Conservation (phyloP, 139 green algal species). For the Zygnema circumcarinatum region DNA sequence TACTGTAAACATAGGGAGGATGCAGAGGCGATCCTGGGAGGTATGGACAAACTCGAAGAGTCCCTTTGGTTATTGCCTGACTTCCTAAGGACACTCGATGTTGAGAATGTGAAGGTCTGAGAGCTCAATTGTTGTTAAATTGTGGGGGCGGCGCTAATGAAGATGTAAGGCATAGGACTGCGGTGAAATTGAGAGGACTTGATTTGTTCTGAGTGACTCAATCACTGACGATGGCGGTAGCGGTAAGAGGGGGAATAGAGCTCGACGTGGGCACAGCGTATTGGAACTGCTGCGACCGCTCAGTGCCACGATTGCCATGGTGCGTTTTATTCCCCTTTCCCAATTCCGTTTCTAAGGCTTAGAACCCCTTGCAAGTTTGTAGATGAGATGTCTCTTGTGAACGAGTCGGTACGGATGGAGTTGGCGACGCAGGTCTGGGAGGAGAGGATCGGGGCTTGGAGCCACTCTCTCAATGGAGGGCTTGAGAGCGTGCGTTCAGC, state of each 20-base stretch:
- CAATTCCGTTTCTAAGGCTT: slow-evolving; percentile 25
- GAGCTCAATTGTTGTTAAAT: slow-evolving; percentile 7
- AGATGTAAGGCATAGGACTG: neutral
- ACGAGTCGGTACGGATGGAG: neutral
- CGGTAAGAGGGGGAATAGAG: no score
- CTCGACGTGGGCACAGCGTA: slow-evolving; percentile 56
- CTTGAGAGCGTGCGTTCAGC: slow-evolving; percentile 19
- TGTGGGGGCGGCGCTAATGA: no score
- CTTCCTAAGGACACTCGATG: no score
- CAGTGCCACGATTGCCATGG: slow-evolving; percentile 41
- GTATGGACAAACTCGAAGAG: neutral
- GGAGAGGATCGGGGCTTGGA: slow-evolving; percentile 41
- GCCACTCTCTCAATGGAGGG: slow-evolving; percentile 40
- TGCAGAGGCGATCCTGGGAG: slow-evolving; percentile 34
- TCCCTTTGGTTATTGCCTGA: slow-evolving; percentile 11
- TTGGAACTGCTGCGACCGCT: slow-evolving; percentile 62
- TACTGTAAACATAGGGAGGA: slow-evolving; percentile 24
- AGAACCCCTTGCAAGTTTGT: neutral
- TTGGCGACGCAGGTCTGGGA: slow-evolving; percentile 28
- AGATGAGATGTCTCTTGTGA: neutral
- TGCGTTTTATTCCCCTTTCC: neutral
- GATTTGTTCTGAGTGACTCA: no score
- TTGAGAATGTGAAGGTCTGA: neutral
- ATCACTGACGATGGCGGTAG: no score
- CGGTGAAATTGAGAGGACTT: neutral